Evolutionary conservation across 768 basidiomycete genomes (phyloP).

Genomic region (Rhizopogon vesiculosus): DNA sequence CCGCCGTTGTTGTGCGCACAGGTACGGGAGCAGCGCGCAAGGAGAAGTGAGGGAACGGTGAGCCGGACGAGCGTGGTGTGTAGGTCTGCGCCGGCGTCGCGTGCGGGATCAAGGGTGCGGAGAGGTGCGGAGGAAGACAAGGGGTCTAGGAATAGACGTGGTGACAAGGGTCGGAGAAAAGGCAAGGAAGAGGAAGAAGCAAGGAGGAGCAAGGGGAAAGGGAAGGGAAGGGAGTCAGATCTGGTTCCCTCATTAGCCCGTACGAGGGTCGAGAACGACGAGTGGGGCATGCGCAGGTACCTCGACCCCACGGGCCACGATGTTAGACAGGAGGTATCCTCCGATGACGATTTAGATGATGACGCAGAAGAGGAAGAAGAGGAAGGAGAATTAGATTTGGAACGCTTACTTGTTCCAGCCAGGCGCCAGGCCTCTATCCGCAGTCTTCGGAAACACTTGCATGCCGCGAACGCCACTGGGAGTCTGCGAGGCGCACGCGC

Average conservation of each 20-base stretch:
- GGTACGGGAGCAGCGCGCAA: conserved; percentile 26
- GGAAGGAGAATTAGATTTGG: conserved; percentile 59
- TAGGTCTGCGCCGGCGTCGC: conserved; percentile 64
- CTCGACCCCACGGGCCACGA: conserved; percentile 11
- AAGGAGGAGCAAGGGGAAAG: conserved; percentile 18
- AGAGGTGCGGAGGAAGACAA: conserved; percentile 18
- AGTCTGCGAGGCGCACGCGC: conserved; percentile 11
- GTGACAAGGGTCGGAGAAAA: conserved; percentile 19
- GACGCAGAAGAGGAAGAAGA: conserved; percentile 39
- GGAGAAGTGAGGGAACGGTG: conserved; percentile 31
- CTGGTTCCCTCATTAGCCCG: conserved; percentile 60
- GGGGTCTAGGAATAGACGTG: conserved; percentile 10
- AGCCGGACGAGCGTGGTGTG: conserved; percentile 57
- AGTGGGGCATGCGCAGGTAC: conserved; percentile 38
- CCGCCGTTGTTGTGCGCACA: conserved; percentile 32
- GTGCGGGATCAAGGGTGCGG: conserved; percentile 44
- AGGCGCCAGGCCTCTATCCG: conserved; percentile 72
- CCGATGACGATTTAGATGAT: conserved; percentile 24
- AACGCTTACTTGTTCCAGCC: conserved; percentile 62
- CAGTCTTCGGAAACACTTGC: conserved; percentile 63
- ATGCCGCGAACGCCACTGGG: conserved; percentile 11
- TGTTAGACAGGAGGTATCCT: conserved; percentile 5
- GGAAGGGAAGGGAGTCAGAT: conserved; percentile 20
- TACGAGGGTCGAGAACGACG: conserved; percentile 56
- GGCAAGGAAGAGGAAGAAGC: conserved; percentile 12